These are phyloP conservation scores for Gillenia trifoliata DNA, from an alignment of 306 rosid species.

Conservation along the genomic window DNA sequence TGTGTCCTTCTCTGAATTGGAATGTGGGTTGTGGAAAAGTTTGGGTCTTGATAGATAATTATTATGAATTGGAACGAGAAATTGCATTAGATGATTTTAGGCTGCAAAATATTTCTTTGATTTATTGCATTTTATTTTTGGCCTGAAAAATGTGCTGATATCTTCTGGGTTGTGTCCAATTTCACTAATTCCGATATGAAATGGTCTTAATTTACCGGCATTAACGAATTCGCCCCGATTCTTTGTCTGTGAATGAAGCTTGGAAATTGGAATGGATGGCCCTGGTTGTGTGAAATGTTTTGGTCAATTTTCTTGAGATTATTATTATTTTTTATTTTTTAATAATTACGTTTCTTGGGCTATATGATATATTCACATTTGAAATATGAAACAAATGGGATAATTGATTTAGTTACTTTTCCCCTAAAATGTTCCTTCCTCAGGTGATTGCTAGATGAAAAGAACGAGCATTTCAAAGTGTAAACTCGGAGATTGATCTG, in stretches of 20 bases:
- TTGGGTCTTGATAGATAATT: background rate
- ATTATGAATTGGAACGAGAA: background rate
- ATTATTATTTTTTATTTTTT: background rate
- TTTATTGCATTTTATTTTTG: background rate
- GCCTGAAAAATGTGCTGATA: background rate
- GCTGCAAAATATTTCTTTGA: background rate
- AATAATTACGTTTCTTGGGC: too few species aligned
- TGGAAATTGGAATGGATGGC: background rate
- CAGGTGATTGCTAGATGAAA: background rate
- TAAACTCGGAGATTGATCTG: background rate
- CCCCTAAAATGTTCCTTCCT: background rate
- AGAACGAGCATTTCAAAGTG: background rate
- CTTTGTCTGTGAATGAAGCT: background rate
- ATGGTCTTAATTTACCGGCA: background rate
- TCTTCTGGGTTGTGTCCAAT: background rate
- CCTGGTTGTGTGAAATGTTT: background rate
- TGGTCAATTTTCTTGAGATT: background rate
- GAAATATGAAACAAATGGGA: background rate
- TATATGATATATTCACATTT: background rate
- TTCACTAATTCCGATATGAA: background rate
- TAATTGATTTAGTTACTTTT: background rate
- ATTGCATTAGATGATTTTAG: background rate
- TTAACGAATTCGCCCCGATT: background rate
- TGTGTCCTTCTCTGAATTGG: background rate
- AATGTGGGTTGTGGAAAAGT: conserved; percentile 7